Evolutionary conservation across 2,329 filamentous ascomycete genomes (phyloP), one percentile per base, ranked within the genome.

Genomic region (Thermoascus crustaceus): DNA sequence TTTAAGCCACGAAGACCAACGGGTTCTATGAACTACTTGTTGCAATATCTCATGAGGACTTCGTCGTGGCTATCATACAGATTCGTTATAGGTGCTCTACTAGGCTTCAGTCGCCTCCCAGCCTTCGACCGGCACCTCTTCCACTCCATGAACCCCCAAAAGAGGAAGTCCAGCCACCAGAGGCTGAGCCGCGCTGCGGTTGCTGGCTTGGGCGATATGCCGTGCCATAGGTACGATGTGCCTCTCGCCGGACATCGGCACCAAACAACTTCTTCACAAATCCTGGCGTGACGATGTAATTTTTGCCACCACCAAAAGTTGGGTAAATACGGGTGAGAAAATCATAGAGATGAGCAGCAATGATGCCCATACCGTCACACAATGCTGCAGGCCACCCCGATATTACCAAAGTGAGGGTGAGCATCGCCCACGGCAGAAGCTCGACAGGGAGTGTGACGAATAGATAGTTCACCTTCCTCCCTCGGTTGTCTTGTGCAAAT

Each of bases 271-370:
- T 72, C 40, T 76, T 78, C 39, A 96, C 63, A 46, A 87, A 78
- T 4, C 60, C 57, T 2, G 91, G 91, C 0, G 87, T 91, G 9
- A 72, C 68, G 22, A 95, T 69, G 32, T 81, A 71, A 53, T 88
- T 94, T 34, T 68, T 71, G 0, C 91, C 91, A 37, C 85, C 84
- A 20, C 87, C 89, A 54, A 91, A 91, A 37, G 84, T 78, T 4
- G 91, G 91, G 71, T 87, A 96, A 26, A 95, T 72, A 32, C 85
- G 76, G 2, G 84, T 86, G 32, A 95, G 61, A 54, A 96, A 98
- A 57, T 96, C 85, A 61, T 86, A 94, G 13, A 91, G 53, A 58
- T 98, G 91, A 4, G 88, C 88, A 8, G 88, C 85, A 27, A 94
- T 45, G 7, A 98, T 70, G n/a, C 91, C 91, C 21, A 76, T 84